These are phyloP conservation scores for Russula olivacea DNA, from an alignment of 768 basidiomycete species.

Conservation along the genomic window DNA sequence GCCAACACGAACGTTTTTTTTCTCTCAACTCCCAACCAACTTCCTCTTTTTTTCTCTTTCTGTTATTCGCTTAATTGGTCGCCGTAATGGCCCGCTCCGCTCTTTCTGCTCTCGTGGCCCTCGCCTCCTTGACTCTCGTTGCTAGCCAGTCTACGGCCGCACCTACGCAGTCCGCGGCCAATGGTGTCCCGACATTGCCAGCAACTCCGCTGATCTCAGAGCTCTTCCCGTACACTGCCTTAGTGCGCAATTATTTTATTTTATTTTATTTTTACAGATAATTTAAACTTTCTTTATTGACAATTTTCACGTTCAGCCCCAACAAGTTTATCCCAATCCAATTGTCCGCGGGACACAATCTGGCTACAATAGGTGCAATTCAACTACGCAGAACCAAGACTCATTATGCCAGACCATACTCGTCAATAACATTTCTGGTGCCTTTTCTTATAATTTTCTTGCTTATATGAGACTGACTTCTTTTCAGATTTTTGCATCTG, in stretches of 20 bases:
- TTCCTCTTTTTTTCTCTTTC: constrained; percentile 12
- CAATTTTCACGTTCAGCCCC: constrained; percentile 37
- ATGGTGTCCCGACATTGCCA: constrained; percentile 20
- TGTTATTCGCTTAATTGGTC: constrained; percentile 17
- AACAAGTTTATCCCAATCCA: constrained; percentile 42
- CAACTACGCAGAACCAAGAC: constrained; percentile 51
- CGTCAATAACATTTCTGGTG: constrained; percentile 51
- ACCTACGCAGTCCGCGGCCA: not conserved
- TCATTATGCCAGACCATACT: constrained; percentile 69
- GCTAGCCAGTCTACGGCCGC: constrained; percentile 24
- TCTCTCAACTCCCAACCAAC: not conserved
- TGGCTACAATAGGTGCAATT: constrained; percentile 66
- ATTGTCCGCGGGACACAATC: constrained; percentile 49
- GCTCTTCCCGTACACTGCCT: constrained; percentile 28
- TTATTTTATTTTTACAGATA: constrained; percentile 6
- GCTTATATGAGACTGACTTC: not conserved
- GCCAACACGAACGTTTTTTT: not conserved
- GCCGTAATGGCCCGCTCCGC: constrained; percentile 33
- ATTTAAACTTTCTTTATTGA: not conserved
- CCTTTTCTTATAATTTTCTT: constrained; percentile 3
- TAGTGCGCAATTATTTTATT: constrained; percentile 24
- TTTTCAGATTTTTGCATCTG: constrained; percentile 63
- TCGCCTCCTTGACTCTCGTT: constrained; percentile 29
- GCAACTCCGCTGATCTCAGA: constrained; percentile 29
- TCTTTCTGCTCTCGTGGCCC: constrained; percentile 34